Percentiles rank a stretch among this genome's conserved stretches.
Evolutionary conservation across 805 yeast species (phyloP).

Genomic region (Tetrapisispora phaffii): DNA sequence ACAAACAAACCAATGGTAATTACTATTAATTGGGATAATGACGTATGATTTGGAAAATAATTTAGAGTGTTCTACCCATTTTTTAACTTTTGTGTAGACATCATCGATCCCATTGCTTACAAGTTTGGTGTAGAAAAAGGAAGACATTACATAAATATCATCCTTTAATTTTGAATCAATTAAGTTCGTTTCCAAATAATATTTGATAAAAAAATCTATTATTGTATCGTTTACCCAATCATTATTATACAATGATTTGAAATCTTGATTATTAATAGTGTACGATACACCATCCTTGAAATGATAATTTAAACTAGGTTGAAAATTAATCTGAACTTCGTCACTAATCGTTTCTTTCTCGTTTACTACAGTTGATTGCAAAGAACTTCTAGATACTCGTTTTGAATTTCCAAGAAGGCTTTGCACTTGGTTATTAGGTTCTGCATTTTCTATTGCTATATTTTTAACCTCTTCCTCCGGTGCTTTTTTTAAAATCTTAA

Average conservation of each 20-base stretch:
- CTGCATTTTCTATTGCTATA: too few relatives aligned
- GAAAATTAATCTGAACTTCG: slow-evolving; percentile 24
- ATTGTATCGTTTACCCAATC: slow-evolving; percentile 87
- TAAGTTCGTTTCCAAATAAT: slow-evolving; percentile 35
- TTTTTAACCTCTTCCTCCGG: background rate
- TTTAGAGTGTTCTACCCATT: slow-evolving; percentile 72
- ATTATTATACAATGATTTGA: slow-evolving; percentile 64
- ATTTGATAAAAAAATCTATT: slow-evolving; percentile 73
- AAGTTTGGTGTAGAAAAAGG: slow-evolving; percentile 72
- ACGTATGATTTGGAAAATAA: slow-evolving; percentile 48
- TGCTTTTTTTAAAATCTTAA: background rate
- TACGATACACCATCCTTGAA: slow-evolving; percentile 48
- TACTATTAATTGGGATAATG: slow-evolving; percentile 73
- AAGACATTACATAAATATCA: slow-evolving; percentile 54
- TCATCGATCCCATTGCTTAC: slow-evolving; percentile 27
- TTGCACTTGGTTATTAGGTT: too few relatives aligned
- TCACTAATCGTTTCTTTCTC: background rate
- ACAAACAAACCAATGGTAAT: slow-evolving; percentile 81
- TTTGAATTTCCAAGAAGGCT: background rate
- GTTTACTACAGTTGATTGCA: too few relatives aligned
- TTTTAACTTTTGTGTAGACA: slow-evolving; percentile 53
- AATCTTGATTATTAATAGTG: slow-evolving; percentile 58
- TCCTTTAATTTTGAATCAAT: slow-evolving; percentile 14
- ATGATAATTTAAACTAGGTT: slow-evolving; percentile 38
- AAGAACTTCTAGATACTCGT: background rate